phyloP scores from a whole-genome alignment of 2,329 filamentous ascomycete genomes.

The Alternaria conjuncta region DNA sequence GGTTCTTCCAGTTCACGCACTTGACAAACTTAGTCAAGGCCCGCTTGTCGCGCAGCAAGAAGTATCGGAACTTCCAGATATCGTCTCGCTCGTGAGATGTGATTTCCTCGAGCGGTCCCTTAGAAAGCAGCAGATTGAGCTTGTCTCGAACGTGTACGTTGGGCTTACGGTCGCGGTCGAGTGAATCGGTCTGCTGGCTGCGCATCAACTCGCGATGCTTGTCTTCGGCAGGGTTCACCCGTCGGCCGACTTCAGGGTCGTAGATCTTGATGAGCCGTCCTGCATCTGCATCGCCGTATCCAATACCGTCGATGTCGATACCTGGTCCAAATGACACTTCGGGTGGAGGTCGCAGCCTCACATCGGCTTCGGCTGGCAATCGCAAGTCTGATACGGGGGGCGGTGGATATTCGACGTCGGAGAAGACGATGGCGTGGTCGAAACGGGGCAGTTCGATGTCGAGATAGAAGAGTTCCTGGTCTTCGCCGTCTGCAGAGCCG shows the following conservation, averaged over 20 bases:
- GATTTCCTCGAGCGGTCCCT: conserved; percentile 88
- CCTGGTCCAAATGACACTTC: conserved; percentile 91
- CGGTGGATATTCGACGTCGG: conserved; percentile 88
- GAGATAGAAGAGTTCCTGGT: conserved; percentile 75
- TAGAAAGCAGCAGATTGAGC: conserved; percentile 87
- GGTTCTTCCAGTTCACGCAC: conserved; percentile 92
- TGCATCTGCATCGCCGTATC: conserved; percentile 58
- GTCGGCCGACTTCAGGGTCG: conserved; percentile 87
- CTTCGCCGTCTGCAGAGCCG: conserved; percentile 40
- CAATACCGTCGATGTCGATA: conserved; percentile 72
- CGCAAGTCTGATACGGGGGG: conserved; percentile 81
- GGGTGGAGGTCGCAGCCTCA: conserved; percentile 78
- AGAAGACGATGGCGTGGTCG: conserved; percentile 94
- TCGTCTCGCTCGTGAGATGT: conserved; percentile 92
- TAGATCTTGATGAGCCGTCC: conserved; percentile 82
- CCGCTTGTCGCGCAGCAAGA: conserved; percentile 85
- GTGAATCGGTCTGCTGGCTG: conserved; percentile 88
- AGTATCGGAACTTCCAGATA: conserved; percentile 97
- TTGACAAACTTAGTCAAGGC: conserved; percentile 96
- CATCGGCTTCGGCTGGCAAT: conserved; percentile 66
- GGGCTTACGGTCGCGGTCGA: conserved; percentile 94
- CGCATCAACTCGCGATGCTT: conserved; percentile 93
- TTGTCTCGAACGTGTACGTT: conserved; percentile 96
- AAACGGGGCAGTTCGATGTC: conserved; percentile 93
- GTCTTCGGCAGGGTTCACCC: conserved; percentile 91